A percentile compares a stretch with the other conserved stretches of the same genome.
Evolutionary conservation across 495 filamentous ascomycete genomes (phyloP).

Genomic region (Penicillium argentinense): DNA sequence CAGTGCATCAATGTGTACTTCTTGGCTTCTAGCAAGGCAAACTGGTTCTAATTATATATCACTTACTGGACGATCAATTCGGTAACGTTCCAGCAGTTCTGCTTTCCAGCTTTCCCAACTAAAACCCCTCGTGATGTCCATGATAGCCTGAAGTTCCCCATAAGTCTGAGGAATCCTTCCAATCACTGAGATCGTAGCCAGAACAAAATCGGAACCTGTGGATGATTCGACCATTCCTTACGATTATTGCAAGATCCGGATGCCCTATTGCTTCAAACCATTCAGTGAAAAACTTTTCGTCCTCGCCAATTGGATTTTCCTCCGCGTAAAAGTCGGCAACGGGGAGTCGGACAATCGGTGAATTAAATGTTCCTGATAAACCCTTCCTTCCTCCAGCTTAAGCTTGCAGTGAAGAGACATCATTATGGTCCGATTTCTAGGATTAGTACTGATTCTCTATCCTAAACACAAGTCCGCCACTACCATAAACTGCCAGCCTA

Average conservation of each 20-base stretch:
- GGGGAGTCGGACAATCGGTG: conserved; percentile 41
- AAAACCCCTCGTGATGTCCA: conserved; percentile 27
- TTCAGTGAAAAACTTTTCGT: conserved; percentile 32
- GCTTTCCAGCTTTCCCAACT: conserved; percentile 36
- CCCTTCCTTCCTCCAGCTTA: no score
- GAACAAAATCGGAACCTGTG: conserved; percentile 41
- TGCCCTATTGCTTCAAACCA: conserved; percentile 33
- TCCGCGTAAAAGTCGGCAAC: conserved; percentile 43
- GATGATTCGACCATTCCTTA: conserved; percentile 32
- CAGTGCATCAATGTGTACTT: no score
- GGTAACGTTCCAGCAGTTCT: conserved; percentile 27
- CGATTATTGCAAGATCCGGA: conserved; percentile 27
- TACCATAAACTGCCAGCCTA: no score
- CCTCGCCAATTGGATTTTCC: conserved; percentile 30
- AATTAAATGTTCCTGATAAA: conserved; percentile 40
- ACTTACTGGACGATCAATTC: conserved; percentile 28
- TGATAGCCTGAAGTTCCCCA: no score
- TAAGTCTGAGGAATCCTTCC: conserved; percentile 43
- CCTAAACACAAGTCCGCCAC: no score
- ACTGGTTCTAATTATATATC: no score
- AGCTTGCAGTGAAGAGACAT: no score
- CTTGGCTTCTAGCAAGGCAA: no score
- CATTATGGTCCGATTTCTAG: no score
- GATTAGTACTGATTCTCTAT: no score
- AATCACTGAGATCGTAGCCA: conserved; percentile 37